Conservation (phyloP, 192 early-diverging fungal genomes). For the Coemansia sp. region DNA sequence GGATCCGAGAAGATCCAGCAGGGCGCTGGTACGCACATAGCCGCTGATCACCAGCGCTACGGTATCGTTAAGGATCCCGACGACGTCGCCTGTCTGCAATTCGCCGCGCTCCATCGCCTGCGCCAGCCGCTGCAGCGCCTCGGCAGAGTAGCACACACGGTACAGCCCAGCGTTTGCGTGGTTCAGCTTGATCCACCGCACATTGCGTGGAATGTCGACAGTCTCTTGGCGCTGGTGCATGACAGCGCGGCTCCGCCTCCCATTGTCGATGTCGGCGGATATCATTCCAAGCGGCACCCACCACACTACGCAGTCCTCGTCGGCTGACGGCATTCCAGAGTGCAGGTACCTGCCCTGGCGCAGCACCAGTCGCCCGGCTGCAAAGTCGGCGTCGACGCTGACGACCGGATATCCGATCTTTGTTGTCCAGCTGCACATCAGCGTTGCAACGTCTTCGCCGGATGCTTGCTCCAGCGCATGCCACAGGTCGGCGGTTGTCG, state of each 20-base stretch:
- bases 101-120: slow-evolving; percentile 54
- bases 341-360: slow-evolving; percentile 69
- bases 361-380: slow-evolving; percentile 50
- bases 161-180: slow-evolving; percentile 75
- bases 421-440: slow-evolving; percentile 77
- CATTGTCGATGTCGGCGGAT: neutral
- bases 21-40: slow-evolving; percentile 66
- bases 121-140: slow-evolving; percentile 56
- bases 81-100: slow-evolving; percentile 71
- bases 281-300: slow-evolving; percentile 59
- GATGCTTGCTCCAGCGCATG: slow-evolving; percentile 60
- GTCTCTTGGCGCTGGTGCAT: slow-evolving; percentile 46
- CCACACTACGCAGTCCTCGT: slow-evolving; percentile 66
- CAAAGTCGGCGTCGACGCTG: slow-evolving; percentile 58
- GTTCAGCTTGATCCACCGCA: slow-evolving; percentile 84
- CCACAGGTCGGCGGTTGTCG: slow-evolving; percentile 80
- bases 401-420: slow-evolving; percentile 68
- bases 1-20: slow-evolving; percentile 74
- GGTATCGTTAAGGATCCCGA: slow-evolving; percentile 82
- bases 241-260: slow-evolving; percentile 8
- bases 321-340: slow-evolving; percentile 57
- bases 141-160: slow-evolving; percentile 73
- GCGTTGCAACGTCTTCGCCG: slow-evolving; percentile 61
- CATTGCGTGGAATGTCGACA: slow-evolving; percentile 29
- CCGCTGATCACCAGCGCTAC: slow-evolving; percentile 78